Evolutionary conservation across 768 basidiomycete genomes (phyloP).

Genomic region (Neoboletus magnificus): DNA sequence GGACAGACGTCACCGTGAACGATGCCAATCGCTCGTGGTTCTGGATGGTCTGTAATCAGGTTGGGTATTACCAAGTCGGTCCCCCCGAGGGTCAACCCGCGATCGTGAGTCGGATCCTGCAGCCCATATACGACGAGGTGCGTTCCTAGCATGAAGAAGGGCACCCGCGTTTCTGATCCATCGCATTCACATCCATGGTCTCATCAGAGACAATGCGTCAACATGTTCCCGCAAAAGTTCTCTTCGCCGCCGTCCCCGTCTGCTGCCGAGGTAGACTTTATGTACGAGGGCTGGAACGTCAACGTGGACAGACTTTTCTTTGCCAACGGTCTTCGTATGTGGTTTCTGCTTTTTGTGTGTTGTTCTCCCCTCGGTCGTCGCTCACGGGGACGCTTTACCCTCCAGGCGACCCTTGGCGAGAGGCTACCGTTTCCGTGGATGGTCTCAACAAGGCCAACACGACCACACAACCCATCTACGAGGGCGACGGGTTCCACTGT

Average conservation of each 20-base stretch:
- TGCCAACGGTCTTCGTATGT: conserved; percentile 62
- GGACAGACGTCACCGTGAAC: conserved; percentile 54
- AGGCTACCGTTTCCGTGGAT: conserved; percentile 62
- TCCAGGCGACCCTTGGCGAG: conserved; percentile 70
- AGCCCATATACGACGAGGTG: conserved; percentile 31
- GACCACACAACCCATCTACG: conserved; percentile 50
- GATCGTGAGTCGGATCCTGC: conserved; percentile 33
- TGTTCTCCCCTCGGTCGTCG: no score
- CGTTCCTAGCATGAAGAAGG: neutral
- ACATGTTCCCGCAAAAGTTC: conserved; percentile 64
- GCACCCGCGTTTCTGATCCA: neutral
- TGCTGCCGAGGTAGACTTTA: conserved; percentile 40
- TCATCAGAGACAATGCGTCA: conserved; percentile 61
- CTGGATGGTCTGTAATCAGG: conserved; percentile 74
- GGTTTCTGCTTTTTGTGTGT: neutral
- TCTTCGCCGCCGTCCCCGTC: conserved; percentile 43
- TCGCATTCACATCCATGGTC: neutral
- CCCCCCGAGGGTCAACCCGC: conserved; percentile 36
- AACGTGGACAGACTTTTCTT: conserved; percentile 59
- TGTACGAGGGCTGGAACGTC: conserved; percentile 64
- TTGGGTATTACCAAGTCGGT: conserved; percentile 49
- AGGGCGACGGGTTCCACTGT: conserved; percentile 65
- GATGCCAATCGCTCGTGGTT: conserved; percentile 61
- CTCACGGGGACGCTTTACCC: neutral
- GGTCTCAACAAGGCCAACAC: conserved; percentile 46